Evolutionary conservation across 805 yeast genomes (phyloP), one percentile per base, ranked within the genome.

Genomic region (Ascoidea asiatica): DNA sequence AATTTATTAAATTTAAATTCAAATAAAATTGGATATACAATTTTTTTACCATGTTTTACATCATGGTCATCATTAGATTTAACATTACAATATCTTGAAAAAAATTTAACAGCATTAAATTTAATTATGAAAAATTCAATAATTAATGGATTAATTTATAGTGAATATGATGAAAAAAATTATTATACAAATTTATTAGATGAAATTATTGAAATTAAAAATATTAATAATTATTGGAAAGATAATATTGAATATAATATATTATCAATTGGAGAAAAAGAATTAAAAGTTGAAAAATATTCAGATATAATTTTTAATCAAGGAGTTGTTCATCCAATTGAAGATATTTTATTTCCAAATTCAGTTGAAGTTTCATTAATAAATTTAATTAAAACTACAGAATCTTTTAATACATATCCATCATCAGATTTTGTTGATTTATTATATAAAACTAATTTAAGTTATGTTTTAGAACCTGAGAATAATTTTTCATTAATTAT

Each of bases 291-390:
- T 37, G 50, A 37, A 48, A 50, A 68, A 43, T 69, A 73, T 47
- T 61, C 75, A 1, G 96, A 89, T 56, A 71, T 85, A 5, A 56
- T 89, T 13, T 89, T 84, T 57, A 77, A 75, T 50, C 81, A 83
- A 57, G 97, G 97, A 1, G 95, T 89, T 0, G 75, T 83, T 1
- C 95, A 86, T 56, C 77, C 89, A 1, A 64, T 83, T 11, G 63
- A 70, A 36, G 59, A 69, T 4, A 65, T 84, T 1, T 50, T 74
- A 3, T 61, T 84, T 15, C 95, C 96, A 0, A 57, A 62, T 0
- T 59, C 63, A 20, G 58, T 89, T 23, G 57, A 66, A 5, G 71
- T 89, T 2, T 54, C 78, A 0, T 58, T 81, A 8, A 41, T 48
- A 3, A 81, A 86, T 44, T 65, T 89, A 43, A 62, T 87, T 6